phyloP scores from a whole-genome alignment of 148 eudicot species.

The Vaccinium myrtillus region DNA sequence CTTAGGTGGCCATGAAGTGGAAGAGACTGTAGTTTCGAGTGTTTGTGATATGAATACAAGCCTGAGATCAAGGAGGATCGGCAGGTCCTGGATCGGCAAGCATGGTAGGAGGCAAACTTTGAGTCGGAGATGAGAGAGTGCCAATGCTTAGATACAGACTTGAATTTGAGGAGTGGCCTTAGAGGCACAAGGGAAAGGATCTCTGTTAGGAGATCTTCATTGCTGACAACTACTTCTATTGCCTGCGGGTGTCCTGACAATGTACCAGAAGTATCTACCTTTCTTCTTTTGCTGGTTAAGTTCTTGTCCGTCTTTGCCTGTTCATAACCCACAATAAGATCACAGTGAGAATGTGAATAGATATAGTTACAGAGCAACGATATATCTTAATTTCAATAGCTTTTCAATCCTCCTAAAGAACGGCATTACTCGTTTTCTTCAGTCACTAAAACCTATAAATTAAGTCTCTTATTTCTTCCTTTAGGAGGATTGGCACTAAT shows the following conservation, averaged over 20 bases:
- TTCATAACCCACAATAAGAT: not conserved
- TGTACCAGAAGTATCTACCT: not conserved
- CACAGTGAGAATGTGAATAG: not conserved
- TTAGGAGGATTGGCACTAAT: not conserved
- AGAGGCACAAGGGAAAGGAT: not conserved
- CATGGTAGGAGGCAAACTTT: not conserved
- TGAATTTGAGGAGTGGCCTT: not conserved
- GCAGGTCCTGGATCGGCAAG: not conserved
- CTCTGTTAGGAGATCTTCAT: conserved; percentile 7
- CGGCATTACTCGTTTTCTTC: not conserved
- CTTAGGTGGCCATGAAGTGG: not conserved
- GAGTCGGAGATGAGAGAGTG: not conserved
- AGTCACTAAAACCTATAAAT: not conserved
- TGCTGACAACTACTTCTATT: not conserved
- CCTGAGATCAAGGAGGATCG: not conserved
- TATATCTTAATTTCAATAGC: not conserved
- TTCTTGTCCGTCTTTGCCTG: not conserved
- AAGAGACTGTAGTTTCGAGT: not conserved
- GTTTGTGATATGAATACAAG: not conserved
- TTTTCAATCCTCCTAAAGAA: not conserved
- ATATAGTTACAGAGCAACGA: not conserved
- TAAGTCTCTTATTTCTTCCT: not conserved
- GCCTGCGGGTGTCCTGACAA: not conserved
- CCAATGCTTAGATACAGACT: not conserved
- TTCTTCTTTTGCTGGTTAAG: not conserved